Base-by-base conservation (phyloP, 106 monocot genomes). In the Posidonia australis region DNA sequence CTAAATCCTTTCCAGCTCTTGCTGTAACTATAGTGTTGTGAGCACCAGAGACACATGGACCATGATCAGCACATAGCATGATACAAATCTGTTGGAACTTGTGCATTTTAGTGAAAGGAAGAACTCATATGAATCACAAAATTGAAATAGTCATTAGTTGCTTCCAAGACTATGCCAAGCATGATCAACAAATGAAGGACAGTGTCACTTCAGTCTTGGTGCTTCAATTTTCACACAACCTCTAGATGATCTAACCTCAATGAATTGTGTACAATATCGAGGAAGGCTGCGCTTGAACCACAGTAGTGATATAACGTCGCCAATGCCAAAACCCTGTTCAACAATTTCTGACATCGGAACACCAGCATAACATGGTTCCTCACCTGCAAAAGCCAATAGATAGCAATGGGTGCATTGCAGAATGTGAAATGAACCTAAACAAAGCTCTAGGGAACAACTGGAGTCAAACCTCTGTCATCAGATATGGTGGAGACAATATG, bases 201-300 rank as follows among this genome's bases (percentile, higher is more conserved):
- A 52, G 21, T 52, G 19, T 22, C 21, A 52, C 36, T 22, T n/a
- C 18, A 9, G 22, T 20, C 18, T 52, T 9, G 21, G 18, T 19
- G 23, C 25, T 29, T 29, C 27, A 28, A 3, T 28, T 27, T 16
- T 26, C 27, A 27, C 5, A 26, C 18, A 26, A 26, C n/a, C 28
- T 52, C 17, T 51, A 66, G 27, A 55, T 19, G 22, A 23, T 65
- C 75, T 30, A 32, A 94, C 94, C 86, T 94, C 94, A 69, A 94
- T 94, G 67, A 94, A 94, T 31, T 94, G 86, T 58, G 89, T 94
- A 73, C 94, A 94, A 70, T 94, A 94, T 26, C 94, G 94, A 53
- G 89, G 94, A 74, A 89, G 94, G 51, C 94, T 90, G 5, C 94
- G 81, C 75, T 94, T 94, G 82, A 94, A 94, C 96, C 96, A 96